phyloP scores from a whole-genome alignment of 2,329 filamentous ascomycete species.

The Sporothrix schenckii region DNA sequence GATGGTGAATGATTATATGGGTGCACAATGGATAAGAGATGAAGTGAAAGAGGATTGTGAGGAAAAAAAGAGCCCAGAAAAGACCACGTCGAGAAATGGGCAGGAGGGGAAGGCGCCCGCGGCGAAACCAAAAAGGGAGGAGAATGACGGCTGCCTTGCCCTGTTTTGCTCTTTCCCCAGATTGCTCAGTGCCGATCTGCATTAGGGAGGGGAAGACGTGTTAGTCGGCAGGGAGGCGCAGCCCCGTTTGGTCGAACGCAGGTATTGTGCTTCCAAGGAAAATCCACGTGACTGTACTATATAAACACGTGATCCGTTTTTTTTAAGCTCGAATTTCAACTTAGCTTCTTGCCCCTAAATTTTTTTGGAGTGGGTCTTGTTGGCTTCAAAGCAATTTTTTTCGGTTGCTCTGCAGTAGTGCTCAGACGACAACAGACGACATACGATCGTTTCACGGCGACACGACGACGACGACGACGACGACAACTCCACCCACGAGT shows the following conservation, averaged over 20 bases:
- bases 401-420: constrained; percentile 13
- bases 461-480: not conserved
- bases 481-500: not conserved
- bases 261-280: not conserved
- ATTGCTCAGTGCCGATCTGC: constrained; percentile 7
- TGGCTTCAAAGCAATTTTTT: constrained; percentile 18
- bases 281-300: not conserved
- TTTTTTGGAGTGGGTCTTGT: not conserved
- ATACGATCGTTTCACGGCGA: not conserved
- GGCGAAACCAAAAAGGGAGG: not conserved
- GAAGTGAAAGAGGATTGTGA: not conserved
- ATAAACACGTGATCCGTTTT: too few species aligned
- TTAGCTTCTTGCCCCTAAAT: constrained; percentile 8
- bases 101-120: not conserved
- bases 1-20: not conserved
- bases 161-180: constrained; percentile 17
- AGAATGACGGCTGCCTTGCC: constrained; percentile 13
- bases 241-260: not conserved
- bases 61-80: not conserved
- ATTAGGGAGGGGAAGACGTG: constrained; percentile 7
- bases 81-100: constrained; percentile 1
- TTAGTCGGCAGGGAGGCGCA: constrained; percentile 4
- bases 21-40: not conserved
- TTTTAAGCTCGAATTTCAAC: not conserved
- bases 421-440: constrained; percentile 10